Evolutionary conservation across 2,329 filamentous ascomycete species (phyloP).

Genomic region (Truncatella angustata): DNA sequence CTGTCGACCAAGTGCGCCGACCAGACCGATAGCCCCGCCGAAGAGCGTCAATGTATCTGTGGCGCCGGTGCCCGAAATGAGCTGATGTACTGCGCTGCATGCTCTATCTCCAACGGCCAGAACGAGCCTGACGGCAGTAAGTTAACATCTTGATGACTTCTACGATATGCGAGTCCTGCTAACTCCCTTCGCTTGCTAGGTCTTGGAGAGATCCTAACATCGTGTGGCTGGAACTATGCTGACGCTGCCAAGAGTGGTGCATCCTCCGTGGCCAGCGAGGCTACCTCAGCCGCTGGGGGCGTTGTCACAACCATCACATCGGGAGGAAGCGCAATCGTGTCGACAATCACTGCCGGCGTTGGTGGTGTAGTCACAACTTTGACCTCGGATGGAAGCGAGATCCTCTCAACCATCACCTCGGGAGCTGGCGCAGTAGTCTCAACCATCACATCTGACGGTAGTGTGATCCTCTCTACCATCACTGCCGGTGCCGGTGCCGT

Average conservation of each 20-base stretch:
- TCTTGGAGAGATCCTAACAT: conserved; percentile 6
- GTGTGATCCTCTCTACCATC: not conserved
- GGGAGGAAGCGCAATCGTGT: not conserved
- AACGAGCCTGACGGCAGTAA: conserved; percentile 8
- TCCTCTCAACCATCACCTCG: not conserved
- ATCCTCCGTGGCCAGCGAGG: not conserved
- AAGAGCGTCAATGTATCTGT: conserved; percentile 9
- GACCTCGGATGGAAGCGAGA: not conserved
- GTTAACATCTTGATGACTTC: not conserved
- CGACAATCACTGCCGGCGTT: conserved; percentile 3
- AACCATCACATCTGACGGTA: conserved; percentile 2
- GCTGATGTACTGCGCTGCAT: conserved; percentile 10
- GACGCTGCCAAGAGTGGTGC: conserved; percentile 1
- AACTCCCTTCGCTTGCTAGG: not conserved
- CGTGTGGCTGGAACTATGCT: conserved; percentile 8
- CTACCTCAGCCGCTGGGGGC: not conserved
- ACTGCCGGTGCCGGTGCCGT: not conserved
- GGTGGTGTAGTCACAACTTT: not conserved
- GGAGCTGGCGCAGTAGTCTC: not conserved
- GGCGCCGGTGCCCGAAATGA: conserved; percentile 7
- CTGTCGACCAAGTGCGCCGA: not conserved
- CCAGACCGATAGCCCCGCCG: not conserved
- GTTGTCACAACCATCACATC: conserved; percentile 7
- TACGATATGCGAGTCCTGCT: not conserved
- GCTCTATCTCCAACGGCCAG: conserved; percentile 8